These are phyloP conservation scores for Mycena alexandri DNA, from an alignment of 768 basidiomycete genomes.

Conservation along the genomic window DNA sequence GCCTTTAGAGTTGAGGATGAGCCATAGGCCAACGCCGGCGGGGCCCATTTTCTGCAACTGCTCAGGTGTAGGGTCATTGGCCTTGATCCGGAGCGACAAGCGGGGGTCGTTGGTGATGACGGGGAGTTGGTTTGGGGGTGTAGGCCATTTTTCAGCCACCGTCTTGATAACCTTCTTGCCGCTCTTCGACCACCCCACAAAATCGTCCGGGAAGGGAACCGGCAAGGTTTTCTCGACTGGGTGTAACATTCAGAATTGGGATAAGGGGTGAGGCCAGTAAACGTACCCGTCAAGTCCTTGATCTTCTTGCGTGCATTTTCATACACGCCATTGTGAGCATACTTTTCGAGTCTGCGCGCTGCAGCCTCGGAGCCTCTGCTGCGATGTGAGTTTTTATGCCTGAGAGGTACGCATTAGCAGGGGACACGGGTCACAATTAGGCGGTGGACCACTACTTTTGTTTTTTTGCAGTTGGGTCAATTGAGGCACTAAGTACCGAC, in stretches of 20 bases:
- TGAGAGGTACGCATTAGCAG: too few species aligned
- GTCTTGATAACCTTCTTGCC: background rate
- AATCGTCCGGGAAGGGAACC: slow-evolving; percentile 5
- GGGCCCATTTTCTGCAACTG: background rate
- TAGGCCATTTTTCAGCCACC: background rate
- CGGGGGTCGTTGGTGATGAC: background rate
- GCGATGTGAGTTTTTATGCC: background rate
- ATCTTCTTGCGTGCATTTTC: background rate
- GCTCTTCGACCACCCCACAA: background rate
- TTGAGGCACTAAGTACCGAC: too few species aligned
- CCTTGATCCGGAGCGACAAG: background rate
- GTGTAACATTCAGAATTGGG: background rate
- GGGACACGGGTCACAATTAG: too few species aligned
- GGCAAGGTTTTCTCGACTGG: too few species aligned
- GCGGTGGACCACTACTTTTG: too few species aligned
- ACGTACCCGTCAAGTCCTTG: background rate
- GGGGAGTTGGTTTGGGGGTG: background rate
- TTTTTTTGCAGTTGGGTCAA: too few species aligned
- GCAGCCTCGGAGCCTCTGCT: background rate
- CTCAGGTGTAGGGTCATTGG: background rate
- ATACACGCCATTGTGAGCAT: background rate
- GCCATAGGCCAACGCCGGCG: background rate
- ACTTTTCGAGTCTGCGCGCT: background rate
- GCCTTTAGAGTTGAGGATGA: background rate
- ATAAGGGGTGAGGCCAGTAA: background rate